A percentile compares a stretch with the other conserved stretches of the same genome.
Evolutionary conservation across 2,329 filamentous ascomycete genomes (phyloP).

Genomic region (Pestalotiopsis sp.): DNA sequence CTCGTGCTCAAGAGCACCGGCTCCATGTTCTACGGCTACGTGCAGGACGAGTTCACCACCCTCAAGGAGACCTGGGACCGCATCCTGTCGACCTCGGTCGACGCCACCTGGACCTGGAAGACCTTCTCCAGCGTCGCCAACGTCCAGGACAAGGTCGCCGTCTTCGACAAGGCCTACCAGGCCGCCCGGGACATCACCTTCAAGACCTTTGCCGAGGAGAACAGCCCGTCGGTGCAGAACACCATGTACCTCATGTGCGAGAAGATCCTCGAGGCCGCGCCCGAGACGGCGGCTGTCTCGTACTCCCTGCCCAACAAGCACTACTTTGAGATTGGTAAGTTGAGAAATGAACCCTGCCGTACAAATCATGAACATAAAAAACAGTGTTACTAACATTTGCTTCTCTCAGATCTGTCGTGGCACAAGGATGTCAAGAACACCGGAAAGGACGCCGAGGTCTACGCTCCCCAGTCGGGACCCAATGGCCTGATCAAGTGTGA

Average conservation of each 20-base stretch:
- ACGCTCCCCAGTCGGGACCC: constrained; percentile 87
- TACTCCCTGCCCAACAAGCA: constrained; percentile 97
- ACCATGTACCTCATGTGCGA: constrained; percentile 99
- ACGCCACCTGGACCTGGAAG: constrained; percentile 85
- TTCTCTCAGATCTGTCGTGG: constrained; percentile 82
- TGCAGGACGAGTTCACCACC: constrained; percentile 91
- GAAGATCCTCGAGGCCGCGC: constrained; percentile 76
- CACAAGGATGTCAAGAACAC: constrained; percentile 95
- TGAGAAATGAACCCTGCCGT: background rate
- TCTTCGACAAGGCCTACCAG: constrained; percentile 81
- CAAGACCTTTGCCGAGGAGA: constrained; percentile 85
- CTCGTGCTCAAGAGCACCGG: constrained; percentile 95
- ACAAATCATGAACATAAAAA: background rate
- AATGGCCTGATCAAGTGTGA: constrained; percentile 97
- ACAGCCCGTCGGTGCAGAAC: constrained; percentile 90
- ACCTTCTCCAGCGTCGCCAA: constrained; percentile 67
- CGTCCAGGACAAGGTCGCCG: constrained; percentile 63
- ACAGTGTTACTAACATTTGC: background rate
- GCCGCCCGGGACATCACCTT: constrained; percentile 84
- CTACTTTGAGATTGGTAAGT: constrained; percentile 92
- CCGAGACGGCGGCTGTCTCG: constrained; percentile 71
- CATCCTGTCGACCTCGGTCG: constrained; percentile 91
- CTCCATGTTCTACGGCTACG: constrained; percentile 92
- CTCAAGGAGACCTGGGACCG: constrained; percentile 91
- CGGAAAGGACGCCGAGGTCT: constrained; percentile 93